Base-by-base conservation (phyloP, 2,329 filamentous ascomycete genomes). In the Chaetothyriales sp. region DNA sequence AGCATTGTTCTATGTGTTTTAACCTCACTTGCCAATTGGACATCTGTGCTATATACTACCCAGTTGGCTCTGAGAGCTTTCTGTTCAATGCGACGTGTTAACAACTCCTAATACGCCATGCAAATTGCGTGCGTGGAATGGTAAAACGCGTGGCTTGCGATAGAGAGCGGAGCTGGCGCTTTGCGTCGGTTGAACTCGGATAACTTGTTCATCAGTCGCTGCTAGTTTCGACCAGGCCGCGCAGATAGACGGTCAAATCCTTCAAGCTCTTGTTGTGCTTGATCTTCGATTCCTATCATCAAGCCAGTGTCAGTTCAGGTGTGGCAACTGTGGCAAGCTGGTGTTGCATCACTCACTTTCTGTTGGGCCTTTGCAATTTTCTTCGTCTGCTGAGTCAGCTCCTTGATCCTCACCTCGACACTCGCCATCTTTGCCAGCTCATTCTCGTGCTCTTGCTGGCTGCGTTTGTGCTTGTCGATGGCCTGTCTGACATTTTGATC, bases 221-320 rank as follows among this genome's bases (percentile, higher is more conserved):
- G 4, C 19, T n/a, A 20, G 25, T 28, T 9, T 22, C 44, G 25
- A 28, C 44, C 44, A 28, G 19, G 19, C 15, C 9, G 15, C 15
- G 25, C 19, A 46, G 25, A 46, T 28, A 46, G 44, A 22, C 44
- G 13, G 44, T 28, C 44, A 22, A 20, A 10, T 13, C 25, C 48
- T 52, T 51, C 44, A 58, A 43, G 15, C 53, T 25, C 46, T 55
- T 56, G 44, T 46, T 55, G 50, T 52, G 54, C 43, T 56, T 49
- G 28, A 49, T 33, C 2, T 48, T 52, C 22, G 54, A 48, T 55
- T 56, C 47, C 56, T 58, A 50, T 15, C 33, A 40, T 5, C 4
- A 15, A 40, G 33, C 10, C 10, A 40, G 33, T 5, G 29, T 40
- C 33, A 40, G 33, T 40, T 40, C 33, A 15, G 15, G 5, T 15